Percentiles rank a stretch among this genome's conserved stretches.
phyloP scores from a whole-genome alignment of 2,329 filamentous ascomycete species.

The Fusarium sp. region DNA sequence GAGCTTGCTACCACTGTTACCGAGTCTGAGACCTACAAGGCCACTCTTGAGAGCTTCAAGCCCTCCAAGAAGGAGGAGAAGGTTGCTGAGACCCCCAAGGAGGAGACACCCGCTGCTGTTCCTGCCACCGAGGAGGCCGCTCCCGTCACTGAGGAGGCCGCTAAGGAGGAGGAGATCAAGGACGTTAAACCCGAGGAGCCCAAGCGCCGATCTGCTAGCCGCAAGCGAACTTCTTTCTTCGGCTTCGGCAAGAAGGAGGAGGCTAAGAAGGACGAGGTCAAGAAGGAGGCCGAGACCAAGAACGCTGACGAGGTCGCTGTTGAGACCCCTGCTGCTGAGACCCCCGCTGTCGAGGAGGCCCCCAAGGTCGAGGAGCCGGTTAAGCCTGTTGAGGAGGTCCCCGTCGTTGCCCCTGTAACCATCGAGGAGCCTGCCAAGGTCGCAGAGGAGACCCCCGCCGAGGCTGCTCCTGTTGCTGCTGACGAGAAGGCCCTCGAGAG shows the following conservation, averaged over 20 bases:
- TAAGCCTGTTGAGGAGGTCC: constrained; percentile 54
- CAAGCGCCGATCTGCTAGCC: constrained; percentile 73
- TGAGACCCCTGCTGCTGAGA: constrained; percentile 52
- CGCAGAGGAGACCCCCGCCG: constrained; percentile 54
- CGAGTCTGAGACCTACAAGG: constrained; percentile 89
- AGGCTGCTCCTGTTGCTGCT: constrained; percentile 49
- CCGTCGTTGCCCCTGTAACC: constrained; percentile 56
- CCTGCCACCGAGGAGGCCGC: constrained; percentile 45
- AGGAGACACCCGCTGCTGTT: constrained; percentile 48
- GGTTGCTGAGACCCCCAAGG: constrained; percentile 52
- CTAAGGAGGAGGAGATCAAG: constrained; percentile 53
- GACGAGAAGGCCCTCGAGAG: constrained; percentile 56
- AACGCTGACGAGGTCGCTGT: constrained; percentile 50
- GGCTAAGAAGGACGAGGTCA: constrained; percentile 58
- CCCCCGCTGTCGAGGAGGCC: constrained; percentile 66
- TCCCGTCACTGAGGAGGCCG: constrained; percentile 51
- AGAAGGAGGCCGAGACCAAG: constrained; percentile 61
- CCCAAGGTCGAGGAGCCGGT: constrained; percentile 68
- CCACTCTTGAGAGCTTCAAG: constrained; percentile 78
- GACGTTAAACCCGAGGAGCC: constrained; percentile 68
- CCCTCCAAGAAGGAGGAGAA: constrained; percentile 62
- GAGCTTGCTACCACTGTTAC: constrained; percentile 78
- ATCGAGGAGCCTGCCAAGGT: constrained; percentile 50
- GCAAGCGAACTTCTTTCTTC: constrained; percentile 75
- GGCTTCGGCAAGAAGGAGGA: constrained; percentile 69